Evolutionary conservation across 352 stramenopile species (phyloP).

Genomic region (Detonula confervacea): DNA sequence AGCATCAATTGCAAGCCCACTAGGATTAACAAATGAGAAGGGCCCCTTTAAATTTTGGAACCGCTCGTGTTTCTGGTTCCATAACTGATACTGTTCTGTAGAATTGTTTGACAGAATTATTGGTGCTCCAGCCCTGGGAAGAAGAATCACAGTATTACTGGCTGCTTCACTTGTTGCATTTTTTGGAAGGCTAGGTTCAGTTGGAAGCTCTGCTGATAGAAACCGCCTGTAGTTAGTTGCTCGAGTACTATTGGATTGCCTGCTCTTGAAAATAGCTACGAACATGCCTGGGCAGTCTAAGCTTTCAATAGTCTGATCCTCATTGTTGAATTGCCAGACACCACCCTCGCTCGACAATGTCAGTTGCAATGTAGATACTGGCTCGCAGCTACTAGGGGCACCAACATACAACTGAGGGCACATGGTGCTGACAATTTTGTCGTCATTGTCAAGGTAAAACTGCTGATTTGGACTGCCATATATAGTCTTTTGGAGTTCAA

Average conservation of each 20-base stretch:
- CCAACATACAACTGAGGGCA: background rate
- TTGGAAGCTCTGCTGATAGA: too few species aligned
- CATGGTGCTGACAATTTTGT: background rate
- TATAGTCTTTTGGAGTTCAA: constrained; percentile 2
- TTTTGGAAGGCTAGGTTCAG: too few species aligned
- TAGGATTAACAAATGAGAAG: constrained; percentile 1
- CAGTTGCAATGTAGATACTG: background rate
- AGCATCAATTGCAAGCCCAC: background rate
- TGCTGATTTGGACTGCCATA: constrained; percentile 6
- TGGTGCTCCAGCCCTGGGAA: background rate
- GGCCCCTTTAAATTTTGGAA: background rate
- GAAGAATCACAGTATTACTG: background rate
- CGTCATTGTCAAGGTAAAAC: background rate
- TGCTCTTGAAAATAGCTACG: background rate
- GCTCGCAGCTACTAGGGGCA: background rate
- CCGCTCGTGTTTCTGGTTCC: background rate
- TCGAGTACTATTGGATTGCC: too few species aligned
- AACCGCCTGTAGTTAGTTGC: too few species aligned
- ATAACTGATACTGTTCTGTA: background rate
- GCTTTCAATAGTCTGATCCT: constrained; percentile 3
- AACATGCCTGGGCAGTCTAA: background rate
- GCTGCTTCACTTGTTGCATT: too few species aligned
- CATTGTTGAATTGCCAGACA: constrained; percentile 4
- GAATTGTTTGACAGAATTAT: background rate
- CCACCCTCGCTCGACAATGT: background rate